Conservation (phyloP, 2,329 filamentous ascomycete genomes). For the Helicocarpus griseus region DNA sequence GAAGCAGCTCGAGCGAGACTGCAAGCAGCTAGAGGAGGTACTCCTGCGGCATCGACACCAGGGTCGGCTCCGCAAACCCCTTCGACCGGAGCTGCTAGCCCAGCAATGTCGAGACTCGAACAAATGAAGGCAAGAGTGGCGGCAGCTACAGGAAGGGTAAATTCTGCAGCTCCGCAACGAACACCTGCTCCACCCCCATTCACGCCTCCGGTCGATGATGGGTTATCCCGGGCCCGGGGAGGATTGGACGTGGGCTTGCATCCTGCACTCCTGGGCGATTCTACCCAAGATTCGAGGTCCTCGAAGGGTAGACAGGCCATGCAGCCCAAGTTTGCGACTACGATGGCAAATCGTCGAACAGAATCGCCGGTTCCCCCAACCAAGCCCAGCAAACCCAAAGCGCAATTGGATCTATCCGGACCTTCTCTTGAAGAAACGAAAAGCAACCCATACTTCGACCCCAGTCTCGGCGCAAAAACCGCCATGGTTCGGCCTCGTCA, state of each 20-base stretch:
- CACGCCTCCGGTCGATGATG: constrained; percentile 39
- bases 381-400: constrained; percentile 36
- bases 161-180: constrained; percentile 37
- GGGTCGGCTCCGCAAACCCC: constrained; percentile 28
- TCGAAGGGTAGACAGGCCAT: constrained; percentile 32
- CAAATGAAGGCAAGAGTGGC: constrained; percentile 72
- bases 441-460: constrained; percentile 77
- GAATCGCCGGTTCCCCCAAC: constrained; percentile 31
- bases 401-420: constrained; percentile 47
- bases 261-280: constrained; percentile 56
- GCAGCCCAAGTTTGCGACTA: constrained; percentile 45
- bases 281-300: constrained; percentile 35
- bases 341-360: constrained; percentile 44
- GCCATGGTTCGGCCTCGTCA: constrained; percentile 53
- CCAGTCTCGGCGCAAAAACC: constrained; percentile 52
- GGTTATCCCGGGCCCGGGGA: constrained; percentile 45
- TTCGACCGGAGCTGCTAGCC: constrained; percentile 21
- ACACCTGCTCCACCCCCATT: constrained; percentile 25
- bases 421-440: constrained; percentile 49
- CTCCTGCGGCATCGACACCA: constrained; percentile 14
- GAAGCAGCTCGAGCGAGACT: constrained; percentile 39
- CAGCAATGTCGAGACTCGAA: constrained; percentile 58
- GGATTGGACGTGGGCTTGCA: constrained; percentile 68
- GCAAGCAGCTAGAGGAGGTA: constrained; percentile 27
- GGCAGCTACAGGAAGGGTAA: constrained; percentile 53